A percentile compares a stretch with the other conserved stretches of the same genome.
Conservation (phyloP, 345 rosid species). For the Noccaea bulbosa region DNA sequence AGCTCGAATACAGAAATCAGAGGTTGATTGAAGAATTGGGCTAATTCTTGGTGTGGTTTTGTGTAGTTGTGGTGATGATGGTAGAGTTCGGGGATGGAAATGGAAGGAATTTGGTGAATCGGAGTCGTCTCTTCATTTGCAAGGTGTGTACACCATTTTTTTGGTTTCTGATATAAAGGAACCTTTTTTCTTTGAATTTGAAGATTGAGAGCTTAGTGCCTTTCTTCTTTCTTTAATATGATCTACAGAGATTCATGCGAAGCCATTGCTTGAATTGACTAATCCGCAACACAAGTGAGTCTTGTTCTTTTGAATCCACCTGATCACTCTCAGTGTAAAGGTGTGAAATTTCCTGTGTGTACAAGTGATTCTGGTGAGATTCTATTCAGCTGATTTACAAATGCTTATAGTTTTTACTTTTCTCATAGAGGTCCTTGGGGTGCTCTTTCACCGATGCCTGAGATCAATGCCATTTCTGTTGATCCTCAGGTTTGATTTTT, state of each 20-base stretch:
- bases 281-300: slow-evolving; percentile 93
- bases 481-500: slow-evolving; percentile 59
- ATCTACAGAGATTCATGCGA: slow-evolving; percentile 61
- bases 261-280: slow-evolving; percentile 70
- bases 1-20: slow-evolving; percentile 5
- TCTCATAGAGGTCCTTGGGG: slow-evolving; percentile 92
- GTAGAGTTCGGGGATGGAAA: slow-evolving; percentile 85
- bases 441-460: slow-evolving; percentile 90
- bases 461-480: slow-evolving; percentile 80
- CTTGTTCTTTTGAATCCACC: slow-evolving; percentile 5
- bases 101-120: slow-evolving; percentile 67
- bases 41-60: neutral
- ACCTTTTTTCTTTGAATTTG: neutral
- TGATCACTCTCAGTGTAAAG: neutral
- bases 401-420: slow-evolving; percentile 18
- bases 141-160: slow-evolving; percentile 52
- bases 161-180: neutral
- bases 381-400: slow-evolving; percentile 1
- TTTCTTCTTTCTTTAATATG: neutral
- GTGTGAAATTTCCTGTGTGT: neutral
- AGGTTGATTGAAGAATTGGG: slow-evolving; percentile 1
- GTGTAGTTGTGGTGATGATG: slow-evolving; percentile 96
- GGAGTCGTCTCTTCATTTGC: slow-evolving; percentile 46
- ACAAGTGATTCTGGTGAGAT: neutral
- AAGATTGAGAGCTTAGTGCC: slow-evolving; percentile 8